Conservation (phyloP, 2,329 filamentous ascomycete genomes). For the Stagonosporopsis chrysanthemi region DNA sequence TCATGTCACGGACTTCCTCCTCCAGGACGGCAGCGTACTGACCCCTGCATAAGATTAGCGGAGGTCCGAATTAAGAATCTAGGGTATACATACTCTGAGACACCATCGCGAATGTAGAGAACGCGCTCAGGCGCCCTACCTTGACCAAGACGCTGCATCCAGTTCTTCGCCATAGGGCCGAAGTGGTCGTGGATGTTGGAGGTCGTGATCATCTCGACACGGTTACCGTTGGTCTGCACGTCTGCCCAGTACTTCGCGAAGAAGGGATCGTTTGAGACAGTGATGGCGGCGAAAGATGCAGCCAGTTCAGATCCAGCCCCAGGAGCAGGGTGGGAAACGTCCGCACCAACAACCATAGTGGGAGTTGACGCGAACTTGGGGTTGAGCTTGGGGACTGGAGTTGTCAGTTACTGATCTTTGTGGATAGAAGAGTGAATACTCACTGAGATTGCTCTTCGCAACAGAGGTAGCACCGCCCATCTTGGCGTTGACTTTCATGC, state of each 20-base stretch:
- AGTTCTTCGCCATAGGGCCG: constrained; percentile 67
- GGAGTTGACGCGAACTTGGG: constrained; percentile 30
- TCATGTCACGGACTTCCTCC: constrained; percentile 78
- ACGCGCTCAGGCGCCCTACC: constrained; percentile 73
- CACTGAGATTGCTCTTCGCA: constrained; percentile 49
- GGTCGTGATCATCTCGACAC: constrained; percentile 78
- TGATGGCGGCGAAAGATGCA: constrained; percentile 83
- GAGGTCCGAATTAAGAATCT: too few relatives aligned
- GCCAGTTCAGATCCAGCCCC: constrained; percentile 57
- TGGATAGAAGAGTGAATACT: background rate
- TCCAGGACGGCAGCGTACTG: constrained; percentile 83
- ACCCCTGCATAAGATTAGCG: constrained; percentile 64
- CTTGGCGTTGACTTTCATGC: constrained; percentile 97
- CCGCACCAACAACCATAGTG: constrained; percentile 88
- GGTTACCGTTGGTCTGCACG: constrained; percentile 82
- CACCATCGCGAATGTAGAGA: constrained; percentile 93
- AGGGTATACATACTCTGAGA: constrained; percentile 65
- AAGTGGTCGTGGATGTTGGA: constrained; percentile 73
- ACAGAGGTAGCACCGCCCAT: constrained; percentile 80
- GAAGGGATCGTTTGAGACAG: constrained; percentile 77
- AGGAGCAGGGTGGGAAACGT: constrained; percentile 84
- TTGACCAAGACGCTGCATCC: constrained; percentile 64
- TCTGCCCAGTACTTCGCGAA: constrained; percentile 77
- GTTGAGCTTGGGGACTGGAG: constrained; percentile 13
- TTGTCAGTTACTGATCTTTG: background rate